phyloP scores from a whole-genome alignment of 371 early-diverging fungal species.

The Syncephalastrum racemosum region DNA sequence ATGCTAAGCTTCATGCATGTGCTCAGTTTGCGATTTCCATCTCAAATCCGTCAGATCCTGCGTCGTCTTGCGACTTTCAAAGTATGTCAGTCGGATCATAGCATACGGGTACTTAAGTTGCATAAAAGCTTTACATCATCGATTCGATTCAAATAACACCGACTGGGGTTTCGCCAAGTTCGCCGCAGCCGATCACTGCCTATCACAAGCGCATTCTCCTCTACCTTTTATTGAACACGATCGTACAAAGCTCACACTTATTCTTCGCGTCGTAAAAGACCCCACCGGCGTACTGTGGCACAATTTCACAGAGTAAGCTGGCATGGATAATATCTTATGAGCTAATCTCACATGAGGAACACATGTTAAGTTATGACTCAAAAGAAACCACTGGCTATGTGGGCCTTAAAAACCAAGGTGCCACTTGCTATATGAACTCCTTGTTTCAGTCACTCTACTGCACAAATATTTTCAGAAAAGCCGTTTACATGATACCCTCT shows the following conservation, averaged over 20 bases:
- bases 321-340: too few relatives aligned
- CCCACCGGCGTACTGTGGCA: conserved; percentile 93
- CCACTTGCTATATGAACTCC: conserved; percentile 99
- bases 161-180: conserved; percentile 93
- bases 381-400: conserved; percentile 90
- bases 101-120: too few relatives aligned
- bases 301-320: conserved; percentile 72
- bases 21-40: conserved; percentile 76
- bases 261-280: conserved; percentile 74
- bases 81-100: too few relatives aligned
- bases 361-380: conserved; percentile 73
- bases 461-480: conserved; percentile 93
- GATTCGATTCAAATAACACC: conserved; percentile 73
- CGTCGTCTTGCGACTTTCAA: conserved; percentile 43
- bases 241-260: background rate
- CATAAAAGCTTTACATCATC: conserved; percentile 65
- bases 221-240: conserved; percentile 6
- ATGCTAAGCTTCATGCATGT: conserved; percentile 47
- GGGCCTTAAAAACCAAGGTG: conserved; percentile 98
- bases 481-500: conserved; percentile 91
- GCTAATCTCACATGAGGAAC: too few relatives aligned
- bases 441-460: conserved; percentile 97
- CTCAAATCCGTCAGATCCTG: conserved; percentile 67
- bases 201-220: too few relatives aligned
- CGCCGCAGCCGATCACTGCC: conserved; percentile 13